Conservation (phyloP, 148 eudicot genomes). For the Simmondsia chinensis region DNA sequence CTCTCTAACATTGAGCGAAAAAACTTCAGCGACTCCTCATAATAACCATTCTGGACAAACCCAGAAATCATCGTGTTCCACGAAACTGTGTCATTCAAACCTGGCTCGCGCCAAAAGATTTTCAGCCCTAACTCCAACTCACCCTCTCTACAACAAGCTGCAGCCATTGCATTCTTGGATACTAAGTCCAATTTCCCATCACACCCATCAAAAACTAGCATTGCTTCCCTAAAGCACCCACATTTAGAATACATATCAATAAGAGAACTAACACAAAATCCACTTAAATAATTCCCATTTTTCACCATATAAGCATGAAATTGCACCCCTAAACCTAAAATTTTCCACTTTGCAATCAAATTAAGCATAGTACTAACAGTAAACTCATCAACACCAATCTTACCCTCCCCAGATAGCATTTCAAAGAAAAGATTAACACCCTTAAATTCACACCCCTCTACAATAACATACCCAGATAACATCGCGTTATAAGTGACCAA, state of each 20-base stretch:
- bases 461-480: constrained; percentile 56
- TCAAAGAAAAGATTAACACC: constrained; percentile 43
- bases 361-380: constrained; percentile 63
- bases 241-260: constrained; percentile 88
- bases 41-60: constrained; percentile 48
- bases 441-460: constrained; percentile 34
- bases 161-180: constrained; percentile 68
- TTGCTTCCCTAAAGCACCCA: constrained; percentile 49
- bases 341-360: constrained; percentile 41
- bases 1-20: constrained; percentile 41
- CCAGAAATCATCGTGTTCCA: constrained; percentile 89
- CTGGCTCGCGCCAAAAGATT: constrained; percentile 40
- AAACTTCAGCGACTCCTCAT: constrained; percentile 40
- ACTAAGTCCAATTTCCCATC: constrained; percentile 37
- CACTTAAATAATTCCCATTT: constrained; percentile 37
- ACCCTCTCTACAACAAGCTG: constrained; percentile 77
- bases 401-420: constrained; percentile 28
- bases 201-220: constrained; percentile 27
- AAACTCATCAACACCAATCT: constrained; percentile 50
- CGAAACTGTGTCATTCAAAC: constrained; percentile 60
- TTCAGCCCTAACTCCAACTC: constrained; percentile 43
- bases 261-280: constrained; percentile 61
- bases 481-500: constrained; percentile 74
- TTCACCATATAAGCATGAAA: constrained; percentile 71
- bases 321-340: constrained; percentile 40